Conservation (phyloP, 441 rosid genomes). For the Pelargonium australe region DNA sequence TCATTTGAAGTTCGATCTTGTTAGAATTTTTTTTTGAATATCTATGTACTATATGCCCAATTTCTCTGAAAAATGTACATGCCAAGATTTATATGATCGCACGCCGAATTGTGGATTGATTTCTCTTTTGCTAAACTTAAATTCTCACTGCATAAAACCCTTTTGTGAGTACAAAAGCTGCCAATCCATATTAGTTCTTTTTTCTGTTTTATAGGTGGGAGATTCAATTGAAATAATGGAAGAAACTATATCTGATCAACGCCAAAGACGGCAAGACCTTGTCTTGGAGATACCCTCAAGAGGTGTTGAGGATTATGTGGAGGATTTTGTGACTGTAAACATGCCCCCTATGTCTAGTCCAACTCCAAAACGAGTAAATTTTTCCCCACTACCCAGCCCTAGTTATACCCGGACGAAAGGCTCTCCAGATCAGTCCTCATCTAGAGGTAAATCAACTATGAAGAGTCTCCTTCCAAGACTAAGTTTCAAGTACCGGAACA, state of each 20-base stretch:
- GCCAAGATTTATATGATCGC: not conserved
- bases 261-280: slow-evolving; percentile 31
- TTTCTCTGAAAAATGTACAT: not conserved
- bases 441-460: slow-evolving; percentile 38
- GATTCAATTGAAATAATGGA: slow-evolving; percentile 57
- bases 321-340: slow-evolving; percentile 38
- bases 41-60: not conserved
- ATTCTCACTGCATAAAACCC: not conserved
- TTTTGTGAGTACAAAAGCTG: not conserved
- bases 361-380: slow-evolving; percentile 66
- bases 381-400: slow-evolving; percentile 74
- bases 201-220: slow-evolving; percentile 32
- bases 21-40: not conserved
- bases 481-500: slow-evolving; percentile 51
- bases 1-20: not conserved
- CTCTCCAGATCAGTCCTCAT: slow-evolving; percentile 37
- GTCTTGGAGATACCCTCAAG: slow-evolving; percentile 41
- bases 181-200: not conserved
- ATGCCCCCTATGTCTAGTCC: slow-evolving; percentile 49
- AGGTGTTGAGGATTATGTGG: slow-evolving; percentile 18
- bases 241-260: slow-evolving; percentile 33
- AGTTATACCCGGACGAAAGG: slow-evolving; percentile 31
- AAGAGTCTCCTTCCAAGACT: slow-evolving; percentile 59
- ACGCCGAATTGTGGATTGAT: not conserved
- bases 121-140: not conserved